Evolutionary conservation across 2,329 filamentous ascomycete species (phyloP), one percentile per base, ranked within the genome.

Genomic region (Teratosphaeria zuluensis): DNA sequence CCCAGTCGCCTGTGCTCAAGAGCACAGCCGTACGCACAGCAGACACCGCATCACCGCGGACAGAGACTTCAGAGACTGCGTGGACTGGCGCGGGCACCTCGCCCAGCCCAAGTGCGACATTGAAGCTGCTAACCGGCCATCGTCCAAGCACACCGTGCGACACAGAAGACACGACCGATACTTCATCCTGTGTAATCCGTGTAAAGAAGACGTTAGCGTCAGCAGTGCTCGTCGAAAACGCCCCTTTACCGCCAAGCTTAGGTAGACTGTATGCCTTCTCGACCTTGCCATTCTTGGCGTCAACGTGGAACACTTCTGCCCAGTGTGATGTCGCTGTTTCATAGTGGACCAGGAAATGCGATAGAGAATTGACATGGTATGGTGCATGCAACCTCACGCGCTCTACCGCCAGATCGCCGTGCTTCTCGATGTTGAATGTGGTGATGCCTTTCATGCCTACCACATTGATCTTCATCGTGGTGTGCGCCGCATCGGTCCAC

Each of bases 121-220:
- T 59, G 54, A 74, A 73, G 19, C 64, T 65, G 60, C 83, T 81
- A 30, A 87, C 71, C 1, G 82, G 74, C 90, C 90, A 96, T 57
- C 85, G 83, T 14, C 84, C 88, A 33, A 96, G 78, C 46, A 91
- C 76, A n/a, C 81, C 85, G 64, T 92, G 84, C 0, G 90, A 94
- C 31, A 79, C 79, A 0, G 91, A 95, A 1, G 89, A 90, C 5
- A 89, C 80, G 30, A 96, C 78, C 32, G 82, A 78, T 2, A 90
- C 79, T 68, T 95, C 89, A 8, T 87, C 84, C 35, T 85, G 78
- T 0, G 89, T 91, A 61, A 94, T 80, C 60, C 92, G 85, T 1
- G 89, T 92, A 71, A 97, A 96, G 76, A 90, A 96, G 7, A 96
- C 87, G 67, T 94, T 92, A 21, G 88, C 85, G 60, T 86, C 88